These are phyloP conservation scores for Camelina laxa DNA, from an alignment of 345 rosid species.

Conservation along the genomic window DNA sequence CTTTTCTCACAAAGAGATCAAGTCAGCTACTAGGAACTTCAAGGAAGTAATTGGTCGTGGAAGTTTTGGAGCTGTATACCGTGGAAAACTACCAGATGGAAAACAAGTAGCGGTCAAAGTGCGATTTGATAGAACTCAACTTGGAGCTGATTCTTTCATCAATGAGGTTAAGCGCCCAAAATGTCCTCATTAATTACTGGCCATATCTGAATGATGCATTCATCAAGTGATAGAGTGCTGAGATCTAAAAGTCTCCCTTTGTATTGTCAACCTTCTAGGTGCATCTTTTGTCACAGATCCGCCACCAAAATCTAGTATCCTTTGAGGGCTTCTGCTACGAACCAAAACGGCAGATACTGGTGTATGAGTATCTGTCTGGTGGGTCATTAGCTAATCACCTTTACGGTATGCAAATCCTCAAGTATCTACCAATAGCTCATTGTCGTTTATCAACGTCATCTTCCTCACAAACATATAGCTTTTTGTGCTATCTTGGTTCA, in stretches of 20 bases:
- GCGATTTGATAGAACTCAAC: slow-evolving; percentile 77
- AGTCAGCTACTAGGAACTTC: slow-evolving; percentile 75
- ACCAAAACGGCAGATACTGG: slow-evolving; percentile 84
- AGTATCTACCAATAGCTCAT: background rate
- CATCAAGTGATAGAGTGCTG: background rate
- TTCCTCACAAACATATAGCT: slow-evolving; percentile 6
- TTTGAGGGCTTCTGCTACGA: slow-evolving; percentile 88
- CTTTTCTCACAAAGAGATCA: slow-evolving; percentile 84
- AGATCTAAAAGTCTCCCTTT: slow-evolving; percentile 23
- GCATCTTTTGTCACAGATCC: slow-evolving; percentile 71
- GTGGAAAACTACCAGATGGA: slow-evolving; percentile 79
- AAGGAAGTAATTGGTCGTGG: slow-evolving; percentile 88
- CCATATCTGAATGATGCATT: background rate
- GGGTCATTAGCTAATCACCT: slow-evolving; percentile 90
- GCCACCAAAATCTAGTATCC: slow-evolving; percentile 85
- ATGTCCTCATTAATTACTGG: background rate
- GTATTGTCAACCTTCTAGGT: slow-evolving; percentile 53
- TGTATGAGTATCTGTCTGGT: slow-evolving; percentile 82
- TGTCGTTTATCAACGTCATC: slow-evolving; percentile 7
- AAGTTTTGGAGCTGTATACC: slow-evolving; percentile 89
- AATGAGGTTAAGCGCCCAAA: slow-evolving; percentile 63
- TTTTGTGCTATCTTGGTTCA: slow-evolving; percentile 3
- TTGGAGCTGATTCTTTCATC: slow-evolving; percentile 91
- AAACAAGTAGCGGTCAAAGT: slow-evolving; percentile 89
- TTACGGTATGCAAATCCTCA: slow-evolving; percentile 61